Conservation (phyloP, 1,284 basidiomycete genomes). For the Pterula multifida region DNA sequence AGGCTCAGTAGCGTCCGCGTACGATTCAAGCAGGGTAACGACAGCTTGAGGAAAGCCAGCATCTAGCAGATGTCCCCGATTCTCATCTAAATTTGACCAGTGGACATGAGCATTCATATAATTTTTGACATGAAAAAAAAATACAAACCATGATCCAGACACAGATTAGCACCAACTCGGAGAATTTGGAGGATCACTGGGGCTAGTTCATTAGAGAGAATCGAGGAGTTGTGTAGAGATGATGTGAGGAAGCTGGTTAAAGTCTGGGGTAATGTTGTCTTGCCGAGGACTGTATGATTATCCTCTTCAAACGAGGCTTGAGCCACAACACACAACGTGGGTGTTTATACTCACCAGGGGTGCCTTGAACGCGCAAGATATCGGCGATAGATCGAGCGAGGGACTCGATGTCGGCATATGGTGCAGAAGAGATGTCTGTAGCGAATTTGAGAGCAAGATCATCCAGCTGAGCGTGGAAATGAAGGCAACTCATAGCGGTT, state of each 20-base stretch:
- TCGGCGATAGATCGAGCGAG: conserved; percentile 50
- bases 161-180: conserved; percentile 66
- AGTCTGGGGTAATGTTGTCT: conserved; percentile 48
- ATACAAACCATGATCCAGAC: conserved; percentile 59
- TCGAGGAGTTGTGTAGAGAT: conserved; percentile 35
- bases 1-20: conserved; percentile 40
- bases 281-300: conserved; percentile 57
- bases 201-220: conserved; percentile 31
- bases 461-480: conserved; percentile 13
- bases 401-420: conserved; percentile 41
- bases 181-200: conserved; percentile 53
- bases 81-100: conserved; percentile 30
- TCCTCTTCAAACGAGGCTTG: conserved; percentile 32
- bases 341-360: neutral
- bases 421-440: conserved; percentile 19
- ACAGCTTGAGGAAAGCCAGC: conserved; percentile 55
- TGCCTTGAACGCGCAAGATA: conserved; percentile 31
- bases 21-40: conserved; percentile 56
- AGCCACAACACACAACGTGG: neutral
- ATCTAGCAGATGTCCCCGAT: conserved; percentile 57
- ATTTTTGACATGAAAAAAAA: conserved; percentile 9
- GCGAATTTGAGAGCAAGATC: conserved; percentile 10
- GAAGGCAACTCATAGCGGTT: neutral
- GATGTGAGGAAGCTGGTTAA: conserved; percentile 46
- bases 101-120: conserved; percentile 3